phyloP scores from a whole-genome alignment of 2,329 filamentous ascomycete species.

The Dactylonectria estremocensis region DNA sequence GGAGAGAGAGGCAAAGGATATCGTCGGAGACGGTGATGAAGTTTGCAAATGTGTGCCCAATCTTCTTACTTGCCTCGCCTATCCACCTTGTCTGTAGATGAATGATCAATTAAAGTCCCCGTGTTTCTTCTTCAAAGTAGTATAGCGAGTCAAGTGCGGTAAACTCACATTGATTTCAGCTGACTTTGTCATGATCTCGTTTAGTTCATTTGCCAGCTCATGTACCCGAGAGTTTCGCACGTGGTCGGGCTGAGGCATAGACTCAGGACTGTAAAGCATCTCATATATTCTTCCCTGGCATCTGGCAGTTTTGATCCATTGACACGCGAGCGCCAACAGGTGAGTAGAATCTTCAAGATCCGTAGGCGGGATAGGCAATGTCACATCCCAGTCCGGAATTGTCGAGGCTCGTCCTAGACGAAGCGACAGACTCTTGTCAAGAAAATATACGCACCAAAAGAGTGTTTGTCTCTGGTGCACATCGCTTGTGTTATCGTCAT shows the following conservation, averaged over 20 bases:
- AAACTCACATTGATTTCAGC: not conserved
- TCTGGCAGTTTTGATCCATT: conserved; percentile 18
- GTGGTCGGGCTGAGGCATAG: conserved; percentile 19
- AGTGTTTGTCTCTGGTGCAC: conserved; percentile 51
- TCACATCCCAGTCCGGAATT: conserved; percentile 72
- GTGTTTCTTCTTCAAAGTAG: not conserved
- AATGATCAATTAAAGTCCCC: not conserved
- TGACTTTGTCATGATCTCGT: not conserved
- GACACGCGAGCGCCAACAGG: conserved; percentile 53
- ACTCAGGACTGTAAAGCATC: conserved; percentile 20
- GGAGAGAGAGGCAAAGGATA: conserved; percentile 23
- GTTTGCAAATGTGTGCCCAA: not conserved
- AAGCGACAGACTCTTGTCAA: conserved; percentile 70
- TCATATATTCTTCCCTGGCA: conserved; percentile 28
- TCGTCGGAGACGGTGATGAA: conserved; percentile 18
- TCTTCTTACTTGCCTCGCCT: not conserved
- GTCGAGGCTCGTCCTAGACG: conserved; percentile 67
- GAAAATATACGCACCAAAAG: conserved; percentile 72
- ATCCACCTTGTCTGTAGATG: not conserved
- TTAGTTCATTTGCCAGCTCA: not conserved
- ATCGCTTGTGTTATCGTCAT: conserved; percentile 20
- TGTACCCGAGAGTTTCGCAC: conserved; percentile 12
- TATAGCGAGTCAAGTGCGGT: not conserved
- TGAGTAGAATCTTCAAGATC: conserved; percentile 49
- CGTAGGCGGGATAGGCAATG: conserved; percentile 52